phyloP scores from a whole-genome alignment of 1,284 basidiomycete species.

The Sporisorium scitamineum region DNA sequence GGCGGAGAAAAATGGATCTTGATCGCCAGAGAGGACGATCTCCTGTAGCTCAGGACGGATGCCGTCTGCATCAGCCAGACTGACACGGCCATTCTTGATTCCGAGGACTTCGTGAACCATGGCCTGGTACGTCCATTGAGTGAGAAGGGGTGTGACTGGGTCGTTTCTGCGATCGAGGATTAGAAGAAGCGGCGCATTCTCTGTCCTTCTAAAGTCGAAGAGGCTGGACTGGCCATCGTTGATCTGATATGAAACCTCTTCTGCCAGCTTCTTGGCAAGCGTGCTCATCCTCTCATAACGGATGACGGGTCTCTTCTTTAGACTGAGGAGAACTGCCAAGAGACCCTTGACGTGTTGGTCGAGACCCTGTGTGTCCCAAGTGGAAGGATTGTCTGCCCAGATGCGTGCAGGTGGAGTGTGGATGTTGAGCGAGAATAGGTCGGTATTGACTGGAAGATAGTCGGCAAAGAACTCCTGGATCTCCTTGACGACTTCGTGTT shows the following conservation, averaged over 20 bases:
- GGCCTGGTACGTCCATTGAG: slow-evolving; percentile 99
- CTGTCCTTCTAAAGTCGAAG: slow-evolving; percentile 73
- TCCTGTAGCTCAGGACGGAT: slow-evolving; percentile 91
- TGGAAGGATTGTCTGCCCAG: slow-evolving; percentile 77
- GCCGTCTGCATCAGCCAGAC: slow-evolving; percentile 85
- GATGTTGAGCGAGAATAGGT: slow-evolving; percentile 83
- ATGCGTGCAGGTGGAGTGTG: slow-evolving; percentile 72
- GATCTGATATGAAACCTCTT: slow-evolving; percentile 78
- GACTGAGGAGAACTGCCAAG: slow-evolving; percentile 86
- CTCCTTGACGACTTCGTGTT: slow-evolving; percentile 95
- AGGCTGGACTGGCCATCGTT: slow-evolving; percentile 66
- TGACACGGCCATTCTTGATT: slow-evolving; percentile 93
- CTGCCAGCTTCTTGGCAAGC: slow-evolving; percentile 89
- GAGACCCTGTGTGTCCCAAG: slow-evolving; percentile 78
- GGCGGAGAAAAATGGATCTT: slow-evolving; percentile 93
- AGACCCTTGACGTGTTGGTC: slow-evolving; percentile 84
- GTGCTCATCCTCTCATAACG: slow-evolving; percentile 93
- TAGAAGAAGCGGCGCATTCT: slow-evolving; percentile 73
- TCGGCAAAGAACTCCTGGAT: slow-evolving; percentile 72
- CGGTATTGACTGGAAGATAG: slow-evolving; percentile 74
- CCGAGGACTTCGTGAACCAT: slow-evolving; percentile 98
- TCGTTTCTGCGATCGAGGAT: slow-evolving; percentile 90
- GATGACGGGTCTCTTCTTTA: slow-evolving; percentile 95
- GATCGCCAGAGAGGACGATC: slow-evolving; percentile 89
- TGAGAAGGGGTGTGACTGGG: slow-evolving; percentile 95